Conservation (phyloP, 768 basidiomycete species). For the Lentinula sp. region DNA sequence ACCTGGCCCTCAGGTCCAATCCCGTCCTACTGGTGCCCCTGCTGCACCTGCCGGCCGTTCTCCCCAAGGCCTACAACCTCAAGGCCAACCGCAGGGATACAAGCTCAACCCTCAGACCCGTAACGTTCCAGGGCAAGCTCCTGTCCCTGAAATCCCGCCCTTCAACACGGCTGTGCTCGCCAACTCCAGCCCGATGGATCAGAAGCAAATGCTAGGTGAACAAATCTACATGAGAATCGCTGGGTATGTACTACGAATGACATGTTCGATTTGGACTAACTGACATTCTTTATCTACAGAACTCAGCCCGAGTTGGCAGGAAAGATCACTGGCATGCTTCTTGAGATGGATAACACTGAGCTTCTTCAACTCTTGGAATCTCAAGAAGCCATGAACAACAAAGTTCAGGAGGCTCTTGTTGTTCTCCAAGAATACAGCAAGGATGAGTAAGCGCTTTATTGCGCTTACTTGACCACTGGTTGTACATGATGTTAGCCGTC, state of each 20-base stretch:
- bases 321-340: slow-evolving; percentile 97
- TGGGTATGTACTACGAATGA: slow-evolving; percentile 42
- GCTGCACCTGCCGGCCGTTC: slow-evolving; percentile 29
- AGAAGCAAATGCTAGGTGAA: slow-evolving; percentile 99
- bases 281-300: slow-evolving; percentile 28
- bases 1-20: slow-evolving; percentile 36
- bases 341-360: slow-evolving; percentile 98
- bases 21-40: slow-evolving; percentile 30
- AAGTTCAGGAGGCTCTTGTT: slow-evolving; percentile 86
- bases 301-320: slow-evolving; percentile 91
- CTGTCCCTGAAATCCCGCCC: slow-evolving; percentile 33
- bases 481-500: slow-evolving; percentile 5
- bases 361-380: slow-evolving; percentile 84
- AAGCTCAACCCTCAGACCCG: slow-evolving; percentile 26
- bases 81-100: slow-evolving; percentile 27
- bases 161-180: slow-evolving; percentile 46
- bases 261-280: not conserved
- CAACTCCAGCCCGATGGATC: slow-evolving; percentile 70
- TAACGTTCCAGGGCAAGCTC: slow-evolving; percentile 24
- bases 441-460: slow-evolving; percentile 15
- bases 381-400: slow-evolving; percentile 75
- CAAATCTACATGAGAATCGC: slow-evolving; percentile 90
- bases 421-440: slow-evolving; percentile 84
- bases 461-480: not conserved
- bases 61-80: slow-evolving; percentile 18